A percentile compares a stretch with the other conserved stretches of the same genome.
These are phyloP conservation scores for Linderniella brevidens DNA, from an alignment of 257 asterid genomes.

Conservation along the genomic window DNA sequence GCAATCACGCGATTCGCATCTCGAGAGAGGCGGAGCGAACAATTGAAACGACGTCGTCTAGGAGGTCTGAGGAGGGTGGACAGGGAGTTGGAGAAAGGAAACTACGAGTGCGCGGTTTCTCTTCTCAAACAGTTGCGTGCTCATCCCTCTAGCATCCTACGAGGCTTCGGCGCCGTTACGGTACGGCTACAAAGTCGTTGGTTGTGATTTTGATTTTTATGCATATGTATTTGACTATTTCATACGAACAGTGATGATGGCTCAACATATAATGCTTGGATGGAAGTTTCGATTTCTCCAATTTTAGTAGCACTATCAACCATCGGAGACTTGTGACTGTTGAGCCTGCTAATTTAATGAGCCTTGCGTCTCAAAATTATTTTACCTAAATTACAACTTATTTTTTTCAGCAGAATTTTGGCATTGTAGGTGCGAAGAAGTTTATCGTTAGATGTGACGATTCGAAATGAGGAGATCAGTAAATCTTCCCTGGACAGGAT, in stretches of 20 bases:
- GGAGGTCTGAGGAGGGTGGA: conserved; percentile 38
- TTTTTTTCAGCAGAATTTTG: conserved; percentile 12
- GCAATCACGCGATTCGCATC: too few relatives aligned
- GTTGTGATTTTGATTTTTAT: too few relatives aligned
- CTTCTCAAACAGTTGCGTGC: conserved; percentile 41
- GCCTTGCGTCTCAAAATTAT: too few relatives aligned
- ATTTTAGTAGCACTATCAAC: too few relatives aligned
- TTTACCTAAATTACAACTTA: too few relatives aligned
- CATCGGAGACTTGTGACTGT: conserved; percentile 2
- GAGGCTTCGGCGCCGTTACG: conserved; percentile 37
- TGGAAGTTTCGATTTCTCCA: too few relatives aligned
- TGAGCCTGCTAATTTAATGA: too few relatives aligned
- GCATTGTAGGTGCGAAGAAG: conserved; percentile 23
- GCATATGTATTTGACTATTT: too few relatives aligned
- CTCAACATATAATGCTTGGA: too few relatives aligned
- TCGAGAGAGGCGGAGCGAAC: too few relatives aligned
- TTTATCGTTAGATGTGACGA: conserved; percentile 9
- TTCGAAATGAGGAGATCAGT: conserved; percentile 12
- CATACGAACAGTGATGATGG: too few relatives aligned
- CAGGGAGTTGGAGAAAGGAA: conserved; percentile 36
- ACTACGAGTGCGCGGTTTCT: conserved; percentile 44
- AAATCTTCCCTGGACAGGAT: conserved; percentile 15
- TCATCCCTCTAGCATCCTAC: conserved; percentile 39
- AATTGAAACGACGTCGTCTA: conserved; percentile 21
- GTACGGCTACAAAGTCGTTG: too few relatives aligned